Conservation (phyloP, 495 filamentous ascomycete species). For the Margaritispora aquatica region DNA sequence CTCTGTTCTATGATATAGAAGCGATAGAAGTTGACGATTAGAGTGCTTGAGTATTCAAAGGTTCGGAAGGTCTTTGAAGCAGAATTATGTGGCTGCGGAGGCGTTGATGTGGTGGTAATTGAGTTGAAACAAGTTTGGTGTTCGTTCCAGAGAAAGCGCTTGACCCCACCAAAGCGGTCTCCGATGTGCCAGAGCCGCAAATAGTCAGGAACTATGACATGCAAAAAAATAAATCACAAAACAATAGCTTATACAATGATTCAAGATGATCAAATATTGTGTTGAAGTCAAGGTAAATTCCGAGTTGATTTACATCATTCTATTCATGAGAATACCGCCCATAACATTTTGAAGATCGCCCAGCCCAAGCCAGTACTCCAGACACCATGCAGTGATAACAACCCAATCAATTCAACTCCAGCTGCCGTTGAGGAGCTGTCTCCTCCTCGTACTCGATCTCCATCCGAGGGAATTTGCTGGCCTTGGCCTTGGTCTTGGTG, state of each 20-base stretch:
- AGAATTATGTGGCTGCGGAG: background rate
- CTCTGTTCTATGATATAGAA: too few species aligned
- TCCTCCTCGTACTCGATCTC: conserved; percentile 73
- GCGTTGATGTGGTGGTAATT: conserved; percentile 3
- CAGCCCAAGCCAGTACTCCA: background rate
- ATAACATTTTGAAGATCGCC: background rate
- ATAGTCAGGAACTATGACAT: too few species aligned
- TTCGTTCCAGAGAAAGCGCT: background rate
- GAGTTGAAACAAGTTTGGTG: conserved; percentile 15
- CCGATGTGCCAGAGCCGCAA: too few species aligned
- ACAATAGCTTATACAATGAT: too few species aligned
- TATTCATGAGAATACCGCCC: background rate
- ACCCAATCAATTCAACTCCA: conserved; percentile 16
- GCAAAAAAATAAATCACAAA: too few species aligned
- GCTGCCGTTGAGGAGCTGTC: conserved; percentile 21
- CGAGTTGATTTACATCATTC: background rate
- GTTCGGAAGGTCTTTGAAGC: background rate
- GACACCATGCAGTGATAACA: conserved; percentile 4
- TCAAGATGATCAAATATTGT: background rate
- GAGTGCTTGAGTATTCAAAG: background rate
- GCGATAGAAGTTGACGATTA: background rate
- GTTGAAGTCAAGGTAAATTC: background rate
- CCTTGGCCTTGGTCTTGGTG: conserved; percentile 54
- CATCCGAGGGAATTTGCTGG: conserved; percentile 56
- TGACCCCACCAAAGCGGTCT: background rate